These are phyloP conservation scores for Vanrija sp. DNA, from an alignment of 1,284 basidiomycete species.

Conservation along the genomic window DNA sequence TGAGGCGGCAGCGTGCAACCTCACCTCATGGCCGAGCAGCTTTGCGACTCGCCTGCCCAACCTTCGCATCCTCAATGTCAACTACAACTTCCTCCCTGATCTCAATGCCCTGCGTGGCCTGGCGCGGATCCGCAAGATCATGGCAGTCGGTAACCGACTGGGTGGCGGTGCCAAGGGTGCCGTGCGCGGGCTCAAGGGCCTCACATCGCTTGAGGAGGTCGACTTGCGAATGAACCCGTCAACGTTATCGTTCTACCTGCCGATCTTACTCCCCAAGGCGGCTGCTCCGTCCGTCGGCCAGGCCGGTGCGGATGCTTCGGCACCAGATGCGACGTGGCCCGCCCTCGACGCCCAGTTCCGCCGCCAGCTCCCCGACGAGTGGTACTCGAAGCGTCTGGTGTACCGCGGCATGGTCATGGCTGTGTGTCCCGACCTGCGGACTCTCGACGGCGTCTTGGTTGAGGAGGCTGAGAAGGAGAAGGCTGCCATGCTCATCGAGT, in stretches of 20 bases:
- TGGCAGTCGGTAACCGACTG: constrained; percentile 77
- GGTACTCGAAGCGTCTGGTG: constrained; percentile 75
- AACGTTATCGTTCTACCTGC: constrained; percentile 89
- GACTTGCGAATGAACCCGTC: constrained; percentile 94
- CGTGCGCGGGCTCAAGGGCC: constrained; percentile 63
- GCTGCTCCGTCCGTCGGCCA: not conserved
- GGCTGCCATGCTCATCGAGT: constrained; percentile 62
- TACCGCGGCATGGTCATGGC: constrained; percentile 84
- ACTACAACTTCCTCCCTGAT: constrained; percentile 82
- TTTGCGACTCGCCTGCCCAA: constrained; percentile 72
- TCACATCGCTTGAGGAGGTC: constrained; percentile 74
- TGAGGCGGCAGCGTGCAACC: constrained; percentile 84
- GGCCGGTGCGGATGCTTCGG: too few species aligned
- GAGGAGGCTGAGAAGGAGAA: constrained; percentile 75
- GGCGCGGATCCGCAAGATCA: constrained; percentile 70
- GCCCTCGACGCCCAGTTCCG: constrained; percentile 80
- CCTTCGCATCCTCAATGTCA: constrained; percentile 85
- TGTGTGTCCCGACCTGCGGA: constrained; percentile 60
- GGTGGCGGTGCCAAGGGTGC: constrained; percentile 60
- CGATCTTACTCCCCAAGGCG: constrained; percentile 59
- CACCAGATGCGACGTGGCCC: constrained; percentile 49
- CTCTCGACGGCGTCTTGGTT: constrained; percentile 78
- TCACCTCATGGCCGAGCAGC: constrained; percentile 67
- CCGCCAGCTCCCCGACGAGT: constrained; percentile 77
- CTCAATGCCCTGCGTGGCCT: constrained; percentile 71